Conservation (phyloP, 139 green algal genomes). For the Choricystis sp. region DNA sequence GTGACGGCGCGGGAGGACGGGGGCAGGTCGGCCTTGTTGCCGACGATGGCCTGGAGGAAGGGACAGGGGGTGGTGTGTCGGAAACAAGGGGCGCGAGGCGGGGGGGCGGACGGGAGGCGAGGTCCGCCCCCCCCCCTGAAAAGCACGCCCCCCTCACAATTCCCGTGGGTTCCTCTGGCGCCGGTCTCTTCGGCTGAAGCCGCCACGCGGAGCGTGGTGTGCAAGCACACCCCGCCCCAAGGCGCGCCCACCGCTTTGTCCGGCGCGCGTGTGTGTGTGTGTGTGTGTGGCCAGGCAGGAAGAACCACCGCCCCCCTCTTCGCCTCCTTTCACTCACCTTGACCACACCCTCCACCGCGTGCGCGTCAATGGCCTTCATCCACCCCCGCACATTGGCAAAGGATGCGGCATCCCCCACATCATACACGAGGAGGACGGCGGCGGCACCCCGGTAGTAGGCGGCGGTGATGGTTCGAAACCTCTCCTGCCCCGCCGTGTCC, state of each 20-base stretch:
- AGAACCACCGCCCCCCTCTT: background rate
- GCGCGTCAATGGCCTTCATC: conserved; percentile 97
- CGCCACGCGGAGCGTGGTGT: too few relatives aligned
- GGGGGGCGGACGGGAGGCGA: background rate
- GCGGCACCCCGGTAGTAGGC: conserved; percentile 94
- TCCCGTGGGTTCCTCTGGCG: background rate
- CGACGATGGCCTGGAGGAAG: conserved; percentile 58
- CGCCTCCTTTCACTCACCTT: conserved; percentile 37
- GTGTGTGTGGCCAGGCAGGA: too few relatives aligned
- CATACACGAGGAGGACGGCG: conserved; percentile 95
- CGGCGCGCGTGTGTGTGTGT: too few relatives aligned
- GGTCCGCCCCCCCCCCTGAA: background rate
- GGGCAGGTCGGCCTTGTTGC: conserved; percentile 92
- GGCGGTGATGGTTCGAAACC: conserved; percentile 94
- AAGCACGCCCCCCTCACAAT: background rate
- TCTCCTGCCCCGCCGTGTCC: conserved; percentile 96
- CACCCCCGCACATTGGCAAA: conserved; percentile 97
- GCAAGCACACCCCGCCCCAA: too few relatives aligned
- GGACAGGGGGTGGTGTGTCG: background rate
- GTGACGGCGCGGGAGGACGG: conserved; percentile 66
- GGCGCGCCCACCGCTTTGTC: background rate
- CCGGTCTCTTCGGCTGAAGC: background rate
- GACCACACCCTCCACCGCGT: conserved; percentile 86
- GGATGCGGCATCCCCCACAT: conserved; percentile 83
- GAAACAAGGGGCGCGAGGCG: background rate